Base-by-base conservation (phyloP, 2,329 filamentous ascomycete genomes). In the Periconia digitata region DNA sequence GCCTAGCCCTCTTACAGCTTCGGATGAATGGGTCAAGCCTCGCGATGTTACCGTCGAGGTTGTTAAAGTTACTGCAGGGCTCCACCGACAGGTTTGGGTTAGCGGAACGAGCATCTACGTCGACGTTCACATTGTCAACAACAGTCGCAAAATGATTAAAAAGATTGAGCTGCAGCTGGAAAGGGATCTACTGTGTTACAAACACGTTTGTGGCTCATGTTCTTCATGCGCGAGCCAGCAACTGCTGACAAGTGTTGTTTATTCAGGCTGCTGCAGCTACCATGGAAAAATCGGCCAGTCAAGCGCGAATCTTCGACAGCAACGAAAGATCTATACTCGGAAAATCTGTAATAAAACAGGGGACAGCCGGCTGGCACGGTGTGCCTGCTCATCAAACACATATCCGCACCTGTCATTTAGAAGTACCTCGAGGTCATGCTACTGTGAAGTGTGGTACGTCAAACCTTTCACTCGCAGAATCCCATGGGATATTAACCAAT, bases 1-100 rank as follows among this genome's bases (percentile, higher is more conserved):
- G 8, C 73, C 77, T 6, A 79, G 77, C 49, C 78, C 78, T 7
- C 62, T 81, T 27, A 78, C 74, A 21, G 77, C 76, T 12, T 74
- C 71, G 15, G 77, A 80, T 48, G 77, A 79, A 52, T 70, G 76
- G 53, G 51, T 66, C 6, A 63, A 76, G 27, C 67, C 73, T 22
- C 70, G 71, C 22, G 68, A 74, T 35, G 64, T 61, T 22, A 65
- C 65, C 1, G 49, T 74, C 1, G 77, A 81, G 49, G 72, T 70
- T 8, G 63, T 81, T 20, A 72, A 70, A 45, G 60, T 81, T 16
- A 81, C 78, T 17, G 79, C 79, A 22, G 78, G 78, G 6, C 58
- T 82, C 8, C 79, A 82, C 59, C 74, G 79, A n/a, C 79, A 82
- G 61, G 79, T 80, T 22, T 82, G 79, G 79, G 77, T 82, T 45